Percentiles rank a stretch among this genome's conserved stretches.
Evolutionary conservation across 257 asterid genomes (phyloP).

Genomic region (Anisodus tanguticus): DNA sequence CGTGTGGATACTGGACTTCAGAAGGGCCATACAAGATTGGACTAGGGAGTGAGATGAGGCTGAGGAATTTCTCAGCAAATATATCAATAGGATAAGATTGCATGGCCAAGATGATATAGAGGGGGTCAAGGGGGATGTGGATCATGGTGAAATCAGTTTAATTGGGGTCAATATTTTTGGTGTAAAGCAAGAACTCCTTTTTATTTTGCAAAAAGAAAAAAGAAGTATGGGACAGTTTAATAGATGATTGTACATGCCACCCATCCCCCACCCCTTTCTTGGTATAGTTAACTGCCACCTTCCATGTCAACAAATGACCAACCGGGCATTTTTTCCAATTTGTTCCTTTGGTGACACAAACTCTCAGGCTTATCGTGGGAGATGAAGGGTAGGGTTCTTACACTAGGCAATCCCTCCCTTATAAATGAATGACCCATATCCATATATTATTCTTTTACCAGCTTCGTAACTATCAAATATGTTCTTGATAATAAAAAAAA

Average conservation of each 20-base stretch:
- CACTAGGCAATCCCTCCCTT: background rate
- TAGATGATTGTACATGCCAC: background rate
- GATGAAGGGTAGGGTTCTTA: background rate
- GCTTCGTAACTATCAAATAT: background rate
- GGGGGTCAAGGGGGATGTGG: background rate
- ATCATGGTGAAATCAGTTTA: background rate
- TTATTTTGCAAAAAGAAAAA: background rate
- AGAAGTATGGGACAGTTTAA: background rate
- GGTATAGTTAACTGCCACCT: background rate
- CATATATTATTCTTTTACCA: background rate
- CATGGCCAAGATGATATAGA: background rate
- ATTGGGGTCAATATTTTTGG: background rate
- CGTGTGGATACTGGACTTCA: background rate
- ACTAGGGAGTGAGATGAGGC: background rate
- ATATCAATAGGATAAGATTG: conserved; percentile 10
- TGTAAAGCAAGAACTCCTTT: background rate
- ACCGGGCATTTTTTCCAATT: background rate
- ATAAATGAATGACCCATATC: background rate
- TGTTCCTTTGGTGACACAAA: background rate
- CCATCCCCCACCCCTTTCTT: background rate
- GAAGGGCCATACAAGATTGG: background rate
- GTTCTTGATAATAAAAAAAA: conserved; percentile 11
- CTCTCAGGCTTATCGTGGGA: background rate
- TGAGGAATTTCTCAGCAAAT: conserved; percentile 5
- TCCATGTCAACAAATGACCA: background rate